These are phyloP conservation scores for Collybia sordida DNA, from an alignment of 768 basidiomycete species.

Conservation along the genomic window DNA sequence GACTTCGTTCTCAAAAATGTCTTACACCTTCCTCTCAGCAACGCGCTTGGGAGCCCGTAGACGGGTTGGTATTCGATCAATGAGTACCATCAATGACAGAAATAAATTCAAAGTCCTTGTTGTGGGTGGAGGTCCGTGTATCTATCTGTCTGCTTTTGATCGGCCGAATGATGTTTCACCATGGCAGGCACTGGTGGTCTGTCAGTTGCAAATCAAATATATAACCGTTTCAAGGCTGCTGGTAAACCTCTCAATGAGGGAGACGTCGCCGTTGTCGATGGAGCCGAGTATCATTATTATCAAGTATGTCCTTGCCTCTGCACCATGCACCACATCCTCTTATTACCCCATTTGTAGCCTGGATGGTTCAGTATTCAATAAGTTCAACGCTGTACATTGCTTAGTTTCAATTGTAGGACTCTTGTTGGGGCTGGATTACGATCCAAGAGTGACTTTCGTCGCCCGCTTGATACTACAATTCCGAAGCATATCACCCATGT, in stretches of 20 bases:
- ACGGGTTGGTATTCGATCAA: slow-evolving; percentile 3
- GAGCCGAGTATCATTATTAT: slow-evolving; percentile 81
- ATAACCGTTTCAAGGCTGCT: slow-evolving; percentile 70
- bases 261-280: slow-evolving; percentile 87
- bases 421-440: slow-evolving; percentile 88
- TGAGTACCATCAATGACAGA: slow-evolving; percentile 34
- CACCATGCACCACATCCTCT: background rate
- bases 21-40: slow-evolving; percentile 7
- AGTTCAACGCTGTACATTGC: background rate
- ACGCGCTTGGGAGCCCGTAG: background rate
- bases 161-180: slow-evolving; percentile 5
- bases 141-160: background rate
- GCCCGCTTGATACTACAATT: slow-evolving; percentile 67
- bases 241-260: slow-evolving; percentile 66
- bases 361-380: slow-evolving; percentile 65
- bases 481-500: slow-evolving; percentile 73
- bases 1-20: background rate
- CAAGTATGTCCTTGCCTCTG: slow-evolving; percentile 44
- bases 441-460: slow-evolving; percentile 65
- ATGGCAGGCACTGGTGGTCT: slow-evolving; percentile 76
- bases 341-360: slow-evolving; percentile 47
- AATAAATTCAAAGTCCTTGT: slow-evolving; percentile 82
- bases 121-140: slow-evolving; percentile 76
- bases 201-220: slow-evolving; percentile 85
- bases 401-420: slow-evolving; percentile 56